A percentile compares a stretch with the other conserved stretches of the same genome.
These are phyloP conservation scores for Wallacemonas sp. DNA, from an alignment of 208 protist genomes.

Conservation along the genomic window DNA sequence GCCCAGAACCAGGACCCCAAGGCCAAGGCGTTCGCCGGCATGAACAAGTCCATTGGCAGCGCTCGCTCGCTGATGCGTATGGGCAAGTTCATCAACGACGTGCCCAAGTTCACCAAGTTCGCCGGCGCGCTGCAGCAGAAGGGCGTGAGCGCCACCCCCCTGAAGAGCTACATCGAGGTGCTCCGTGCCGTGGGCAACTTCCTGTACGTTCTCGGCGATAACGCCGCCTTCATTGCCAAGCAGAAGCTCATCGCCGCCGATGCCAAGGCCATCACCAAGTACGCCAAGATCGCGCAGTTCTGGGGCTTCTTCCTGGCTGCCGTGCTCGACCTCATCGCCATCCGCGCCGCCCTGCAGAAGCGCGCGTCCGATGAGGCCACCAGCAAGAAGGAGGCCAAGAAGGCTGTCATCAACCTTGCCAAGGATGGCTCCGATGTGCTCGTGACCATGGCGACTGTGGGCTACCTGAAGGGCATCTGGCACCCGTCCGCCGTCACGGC, in stretches of 20 bases:
- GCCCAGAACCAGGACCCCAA: slow-evolving; percentile 33
- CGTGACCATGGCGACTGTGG: slow-evolving; percentile 81
- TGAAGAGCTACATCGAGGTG: slow-evolving; percentile 77
- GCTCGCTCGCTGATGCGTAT: slow-evolving; percentile 89
- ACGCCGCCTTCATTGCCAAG: slow-evolving; percentile 82
- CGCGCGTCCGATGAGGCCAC: slow-evolving; percentile 42
- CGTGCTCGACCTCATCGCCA: slow-evolving; percentile 79
- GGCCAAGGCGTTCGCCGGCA: slow-evolving; percentile 41
- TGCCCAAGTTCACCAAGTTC: slow-evolving; percentile 80
- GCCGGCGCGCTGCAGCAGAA: slow-evolving; percentile 27
- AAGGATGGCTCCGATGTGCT: slow-evolving; percentile 83
- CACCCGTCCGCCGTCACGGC: slow-evolving; percentile 58
- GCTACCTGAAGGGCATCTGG: slow-evolving; percentile 78
- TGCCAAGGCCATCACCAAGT: slow-evolving; percentile 48
- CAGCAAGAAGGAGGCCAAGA: slow-evolving; percentile 76
- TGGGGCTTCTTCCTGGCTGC: slow-evolving; percentile 90
- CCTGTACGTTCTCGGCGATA: slow-evolving; percentile 90
- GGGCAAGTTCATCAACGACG: slow-evolving; percentile 85
- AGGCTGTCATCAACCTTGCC: slow-evolving; percentile 65
- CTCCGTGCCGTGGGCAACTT: slow-evolving; percentile 85
- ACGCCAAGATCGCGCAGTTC: slow-evolving; percentile 88
- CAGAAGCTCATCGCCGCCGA: slow-evolving; percentile 61
- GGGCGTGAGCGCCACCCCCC: slow-evolving; percentile 37
- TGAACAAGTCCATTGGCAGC: slow-evolving; percentile 76
- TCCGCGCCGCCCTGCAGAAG: slow-evolving; percentile 60